phyloP scores from a whole-genome alignment of 2,329 filamentous ascomycete genomes.

The Pochonia chlamydosporia region DNA sequence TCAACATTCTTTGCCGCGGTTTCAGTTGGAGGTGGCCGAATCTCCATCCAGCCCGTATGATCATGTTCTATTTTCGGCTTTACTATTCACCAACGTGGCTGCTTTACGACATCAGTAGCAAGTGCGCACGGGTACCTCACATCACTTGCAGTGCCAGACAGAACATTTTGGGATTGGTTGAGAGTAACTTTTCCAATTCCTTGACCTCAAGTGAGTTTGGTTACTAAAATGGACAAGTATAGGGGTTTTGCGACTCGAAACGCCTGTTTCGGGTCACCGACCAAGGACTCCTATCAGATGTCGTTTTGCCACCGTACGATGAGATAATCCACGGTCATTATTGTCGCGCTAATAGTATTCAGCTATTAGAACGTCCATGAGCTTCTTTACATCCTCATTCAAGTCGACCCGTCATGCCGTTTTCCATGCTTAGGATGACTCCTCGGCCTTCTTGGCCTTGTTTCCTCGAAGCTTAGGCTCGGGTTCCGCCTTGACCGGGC shows the following conservation, averaged over 20 bases:
- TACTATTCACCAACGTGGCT: background rate
- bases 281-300: background rate
- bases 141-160: background rate
- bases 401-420: background rate
- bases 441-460: slow-evolving; percentile 69
- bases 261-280: background rate
- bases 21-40: no score
- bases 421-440: slow-evolving; percentile 23
- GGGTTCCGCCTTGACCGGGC: slow-evolving; percentile 67
- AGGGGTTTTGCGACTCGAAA: background rate
- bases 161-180: background rate
- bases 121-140: background rate
- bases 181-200: background rate
- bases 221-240: background rate
- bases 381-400: background rate
- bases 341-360: background rate
- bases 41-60: background rate
- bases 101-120: background rate
- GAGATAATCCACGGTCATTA: background rate
- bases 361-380: background rate
- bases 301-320: background rate
- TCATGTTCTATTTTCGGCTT: background rate
- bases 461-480: slow-evolving; percentile 72
- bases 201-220: background rate
- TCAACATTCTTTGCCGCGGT: no score